These are phyloP conservation scores for Bipolaris bicolor DNA, from an alignment of 2,329 filamentous ascomycete species.

Conservation along the genomic window DNA sequence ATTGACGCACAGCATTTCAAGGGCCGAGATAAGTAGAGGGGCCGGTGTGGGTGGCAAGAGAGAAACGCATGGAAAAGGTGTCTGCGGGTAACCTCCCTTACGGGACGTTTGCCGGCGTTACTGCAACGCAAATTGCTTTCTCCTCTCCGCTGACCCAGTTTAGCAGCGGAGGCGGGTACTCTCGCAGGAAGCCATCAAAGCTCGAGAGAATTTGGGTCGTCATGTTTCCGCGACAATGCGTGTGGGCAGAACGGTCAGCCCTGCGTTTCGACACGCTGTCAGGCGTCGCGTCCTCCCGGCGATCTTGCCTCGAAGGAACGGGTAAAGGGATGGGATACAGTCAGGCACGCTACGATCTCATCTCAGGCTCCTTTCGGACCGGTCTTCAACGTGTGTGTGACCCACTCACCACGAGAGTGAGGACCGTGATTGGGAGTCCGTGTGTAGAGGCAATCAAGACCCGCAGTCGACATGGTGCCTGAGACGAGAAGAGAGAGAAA, in stretches of 20 bases:
- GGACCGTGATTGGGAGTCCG: constrained; percentile 14
- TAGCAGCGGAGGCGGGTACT: background rate
- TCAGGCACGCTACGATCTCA: constrained; percentile 26
- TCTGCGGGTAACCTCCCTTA: constrained; percentile 2
- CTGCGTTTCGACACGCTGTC: constrained; percentile 33
- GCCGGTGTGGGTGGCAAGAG: constrained; percentile 19
- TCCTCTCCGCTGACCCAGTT: constrained; percentile 2
- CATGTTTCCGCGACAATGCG: constrained; percentile 8
- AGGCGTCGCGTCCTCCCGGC: constrained; percentile 31
- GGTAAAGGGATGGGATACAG: constrained; percentile 14
- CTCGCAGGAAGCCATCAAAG: background rate
- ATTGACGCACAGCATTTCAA: constrained; percentile 12
- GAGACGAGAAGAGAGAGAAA: constrained; percentile 17
- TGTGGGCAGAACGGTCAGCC: constrained; percentile 20
- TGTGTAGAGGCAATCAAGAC: constrained; percentile 11
- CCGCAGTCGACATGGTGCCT: constrained; percentile 12
- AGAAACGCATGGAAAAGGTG: background rate
- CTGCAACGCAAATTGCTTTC: constrained; percentile 3
- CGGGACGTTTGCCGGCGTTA: constrained; percentile 10
- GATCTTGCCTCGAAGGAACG: constrained; percentile 19
- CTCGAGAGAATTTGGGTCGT: constrained; percentile 1
- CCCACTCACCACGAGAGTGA: constrained; percentile 8
- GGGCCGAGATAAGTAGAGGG: constrained; percentile 11
- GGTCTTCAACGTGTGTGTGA: constrained; percentile 11
- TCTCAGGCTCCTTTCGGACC: constrained; percentile 22